A percentile compares a stretch with the other conserved stretches of the same genome.
Evolutionary conservation across 352 stramenopile genomes (phyloP).

Genomic region (Globisporangium polare): DNA sequence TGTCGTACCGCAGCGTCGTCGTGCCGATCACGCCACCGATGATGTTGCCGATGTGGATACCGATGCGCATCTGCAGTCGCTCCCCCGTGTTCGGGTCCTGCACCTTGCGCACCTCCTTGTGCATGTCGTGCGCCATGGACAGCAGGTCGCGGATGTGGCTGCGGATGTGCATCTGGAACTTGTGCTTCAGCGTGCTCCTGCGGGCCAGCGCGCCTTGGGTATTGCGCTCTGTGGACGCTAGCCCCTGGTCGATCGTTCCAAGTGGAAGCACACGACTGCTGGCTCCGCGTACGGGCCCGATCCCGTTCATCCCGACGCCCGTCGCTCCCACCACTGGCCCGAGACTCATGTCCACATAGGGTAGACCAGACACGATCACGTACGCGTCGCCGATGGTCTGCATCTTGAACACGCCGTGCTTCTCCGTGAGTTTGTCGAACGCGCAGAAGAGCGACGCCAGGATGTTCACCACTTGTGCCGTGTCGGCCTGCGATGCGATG

Average conservation of each 20-base stretch:
- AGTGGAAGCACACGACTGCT: conserved; percentile 57
- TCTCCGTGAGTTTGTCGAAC: conserved; percentile 90
- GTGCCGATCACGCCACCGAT: conserved; percentile 86
- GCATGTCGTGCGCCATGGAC: conserved; percentile 83
- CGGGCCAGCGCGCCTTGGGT: conserved; percentile 20
- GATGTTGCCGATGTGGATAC: conserved; percentile 87
- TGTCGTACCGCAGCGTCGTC: conserved; percentile 85
- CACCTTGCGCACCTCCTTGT: conserved; percentile 82
- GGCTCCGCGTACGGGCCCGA: conserved; percentile 11
- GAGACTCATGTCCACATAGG: conserved; percentile 85
- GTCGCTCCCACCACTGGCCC: conserved; percentile 35
- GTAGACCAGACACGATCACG: conserved; percentile 84
- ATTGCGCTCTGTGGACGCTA: conserved; percentile 15
- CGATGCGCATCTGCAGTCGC: conserved; percentile 83
- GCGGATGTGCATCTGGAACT: conserved; percentile 78
- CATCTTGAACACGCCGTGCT: conserved; percentile 93
- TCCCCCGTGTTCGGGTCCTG: conserved; percentile 82
- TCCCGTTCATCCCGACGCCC: conserved; percentile 12
- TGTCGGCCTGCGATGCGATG: conserved; percentile 80
- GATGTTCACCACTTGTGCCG: conserved; percentile 88
- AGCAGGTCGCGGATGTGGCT: conserved; percentile 79
- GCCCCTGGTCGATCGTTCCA: conserved; percentile 15
- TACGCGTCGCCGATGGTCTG: conserved; percentile 93
- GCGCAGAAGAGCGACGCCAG: conserved; percentile 89
- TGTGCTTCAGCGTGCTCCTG: conserved; percentile 73